A percentile compares a stretch with the other conserved stretches of the same genome.
phyloP scores from a whole-genome alignment of 176 grass and related monocot genomes.

The Alloteropsis semialata region DNA sequence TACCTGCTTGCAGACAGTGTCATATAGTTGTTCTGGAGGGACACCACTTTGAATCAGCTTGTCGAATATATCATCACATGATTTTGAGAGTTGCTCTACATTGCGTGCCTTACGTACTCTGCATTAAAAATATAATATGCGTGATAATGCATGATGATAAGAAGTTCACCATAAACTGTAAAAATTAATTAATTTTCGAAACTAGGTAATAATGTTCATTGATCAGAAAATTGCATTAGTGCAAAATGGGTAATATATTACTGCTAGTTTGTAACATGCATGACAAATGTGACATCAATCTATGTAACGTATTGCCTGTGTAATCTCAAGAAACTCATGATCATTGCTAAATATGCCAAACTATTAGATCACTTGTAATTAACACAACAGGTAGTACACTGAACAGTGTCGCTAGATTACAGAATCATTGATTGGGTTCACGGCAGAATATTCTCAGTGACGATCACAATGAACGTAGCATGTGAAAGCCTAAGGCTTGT shows the following conservation, averaged over 20 bases:
- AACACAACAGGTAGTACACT: background rate
- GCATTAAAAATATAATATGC: background rate
- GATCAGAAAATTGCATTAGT: background rate
- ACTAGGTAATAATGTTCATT: background rate
- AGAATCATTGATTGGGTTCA: background rate
- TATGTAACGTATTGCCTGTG: background rate
- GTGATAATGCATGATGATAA: background rate
- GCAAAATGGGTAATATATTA: background rate
- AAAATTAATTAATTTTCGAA: background rate
- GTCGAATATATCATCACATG: constrained; percentile 83
- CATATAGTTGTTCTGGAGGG: constrained; percentile 58
- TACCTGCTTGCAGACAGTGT: constrained; percentile 92
- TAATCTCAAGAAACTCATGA: background rate
- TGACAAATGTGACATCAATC: background rate
- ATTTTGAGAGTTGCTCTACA: constrained; percentile 57
- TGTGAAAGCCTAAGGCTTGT: background rate
- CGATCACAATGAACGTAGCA: background rate
- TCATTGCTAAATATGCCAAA: background rate
- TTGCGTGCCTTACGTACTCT: constrained; percentile 69
- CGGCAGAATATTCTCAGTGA: background rate
- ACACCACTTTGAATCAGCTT: constrained; percentile 82
- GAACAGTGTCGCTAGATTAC: background rate
- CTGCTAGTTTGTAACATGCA: background rate
- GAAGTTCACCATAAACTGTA: background rate
- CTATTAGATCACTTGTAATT: background rate